Evolutionary conservation across 495 filamentous ascomycete species (phyloP), one percentile per base, ranked within the genome.

Genomic region (Poronia punctata): DNA sequence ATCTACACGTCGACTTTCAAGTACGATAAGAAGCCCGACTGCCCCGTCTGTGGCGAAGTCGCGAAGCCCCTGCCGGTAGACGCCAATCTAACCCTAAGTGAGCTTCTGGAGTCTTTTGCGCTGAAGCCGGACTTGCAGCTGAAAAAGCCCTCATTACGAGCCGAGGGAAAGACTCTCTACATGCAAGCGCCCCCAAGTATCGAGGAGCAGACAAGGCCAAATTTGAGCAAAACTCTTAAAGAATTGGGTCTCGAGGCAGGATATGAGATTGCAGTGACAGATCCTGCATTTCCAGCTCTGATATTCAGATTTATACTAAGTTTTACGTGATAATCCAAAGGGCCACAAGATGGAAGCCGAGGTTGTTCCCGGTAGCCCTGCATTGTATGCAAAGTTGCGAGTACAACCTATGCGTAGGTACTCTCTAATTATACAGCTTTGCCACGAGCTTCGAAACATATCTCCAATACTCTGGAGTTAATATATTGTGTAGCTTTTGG

Each of bases 1-100:
- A 78, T 97, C 36, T 99, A 96, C 67, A 99, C 93, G 0, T 94
- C 95, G 58, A 97, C 90, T 0, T 97, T 97, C 61, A 78, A 85
- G 50, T 88, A 94, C 46, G 80, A 94, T 59, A 81, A 83, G 66
- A 96, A 95, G 57, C 67, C 78, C 6, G 93, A 95, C 53, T 99
- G 93, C 48, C 89, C 93, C 4, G 93, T 97, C 17, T 99, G 93
- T 53, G 88, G 90, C 4, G 82, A 84, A 42, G 61, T 85, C 27
- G 80, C 89, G 5, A 80, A 82, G 25, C 79, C 79, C 29, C 67
- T 96, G 36, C 53, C 72, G 7, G 78, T 88, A 23, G 75, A 92
- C 56, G 70, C 77, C 2, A 72, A 76, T 12, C 72, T 70, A 62
- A 95, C 88, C 0, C 64, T 99, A 46, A 70, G 80, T 42, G 85